Base-by-base conservation (phyloP, 495 filamentous ascomycete species). In the Hamigera avellanea region DNA sequence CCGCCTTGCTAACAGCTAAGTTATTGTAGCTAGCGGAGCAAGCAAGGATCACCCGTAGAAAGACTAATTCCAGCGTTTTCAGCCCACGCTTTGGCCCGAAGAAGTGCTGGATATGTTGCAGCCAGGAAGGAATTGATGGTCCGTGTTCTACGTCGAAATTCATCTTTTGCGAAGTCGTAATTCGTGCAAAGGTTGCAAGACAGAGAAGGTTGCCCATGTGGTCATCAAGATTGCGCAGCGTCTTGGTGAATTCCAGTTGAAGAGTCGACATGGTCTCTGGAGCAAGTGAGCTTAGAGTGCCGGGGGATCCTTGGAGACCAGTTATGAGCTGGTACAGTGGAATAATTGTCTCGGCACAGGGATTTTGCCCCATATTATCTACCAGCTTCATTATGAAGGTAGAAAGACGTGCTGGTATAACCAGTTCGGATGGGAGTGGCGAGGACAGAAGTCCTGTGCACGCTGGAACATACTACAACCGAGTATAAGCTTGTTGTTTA, bases 1-100 rank as follows among this genome's bases (percentile, higher is more conserved):
- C 36, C 16, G 64, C 63, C 13, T 73, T 62, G 1, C 49, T 35
- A 3, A 54, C 33, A 2, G 57, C 56, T 6, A 69, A 34, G 12
- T 46, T 42, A 14, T 43, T 53, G 33, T 50, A 57, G 28, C 52
- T 66, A 18, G 59, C 52, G 9, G 68, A 73, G 40, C 69, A 76
- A 7, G 67, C 66, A 37, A 64, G 60, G 14, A 75, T 67, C 8
- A 67, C 68, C 14, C 62, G 63, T 32, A 75, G 46, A 1, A 72
- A 62, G 3, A 73, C 61, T 25, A 79, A 49, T 37, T 76, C 65
- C 10, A 78, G 44, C 1, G 69, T 79, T 38, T 77, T 78, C 8
- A 56, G 33, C 1, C 61, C 69, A 8, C 61, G 54, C 35, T 67
- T 70, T 1, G 59, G 44, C 3, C 61, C 63, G 28, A 74, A 73